Evolutionary conservation across 2,329 filamentous ascomycete species (phyloP), one percentile per base, ranked within the genome.

Genomic region (Arthrinium phaeospermum): DNA sequence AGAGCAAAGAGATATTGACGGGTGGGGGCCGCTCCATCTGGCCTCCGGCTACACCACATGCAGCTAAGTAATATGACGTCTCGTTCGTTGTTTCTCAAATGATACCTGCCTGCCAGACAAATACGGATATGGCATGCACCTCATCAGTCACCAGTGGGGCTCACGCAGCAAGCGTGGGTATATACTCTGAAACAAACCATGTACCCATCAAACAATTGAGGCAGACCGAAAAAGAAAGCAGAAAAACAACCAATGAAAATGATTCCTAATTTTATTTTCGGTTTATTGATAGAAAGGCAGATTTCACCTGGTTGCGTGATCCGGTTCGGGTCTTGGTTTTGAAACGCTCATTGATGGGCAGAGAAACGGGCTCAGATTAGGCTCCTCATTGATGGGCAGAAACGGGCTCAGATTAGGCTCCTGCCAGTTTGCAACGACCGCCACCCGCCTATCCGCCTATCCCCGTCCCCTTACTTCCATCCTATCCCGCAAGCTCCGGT

Each of bases 141-240:
- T 64, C 57, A 64, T 64, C 57, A 64, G 57, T 64, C 34, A 41
- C 57, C 22, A 64, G 57, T 64, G 57, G 57, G 57, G 57, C 57
- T 64, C 34, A 64, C 41, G 57, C 34, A 64, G 57, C 57, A 22
- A 24, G 30, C 19, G 57, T 64, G 34, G 34, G 57, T 64, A 64
- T 14, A 24, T 64, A 7, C 41, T 64, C 57, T 41, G 57, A 64
- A 64, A 64, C 57, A 64, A 10, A 13, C 5, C 19, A 37, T 41
- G 57, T 64, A 64, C 34, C 57, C 57, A 41, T 64, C 57, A 64
- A 64, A 41, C 57, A 41, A 64, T n/a, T n/a, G 57, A 64, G 57
- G 57, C 34, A 64, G 30, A n/a, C 57, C 22, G 57, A 64, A 41
- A 41, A 64, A 41, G 22, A 41, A 37, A 64, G 22, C n/a, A 64